phyloP scores from a whole-genome alignment of 1,284 basidiomycete genomes.

The Pseudozyma pruni region DNA sequence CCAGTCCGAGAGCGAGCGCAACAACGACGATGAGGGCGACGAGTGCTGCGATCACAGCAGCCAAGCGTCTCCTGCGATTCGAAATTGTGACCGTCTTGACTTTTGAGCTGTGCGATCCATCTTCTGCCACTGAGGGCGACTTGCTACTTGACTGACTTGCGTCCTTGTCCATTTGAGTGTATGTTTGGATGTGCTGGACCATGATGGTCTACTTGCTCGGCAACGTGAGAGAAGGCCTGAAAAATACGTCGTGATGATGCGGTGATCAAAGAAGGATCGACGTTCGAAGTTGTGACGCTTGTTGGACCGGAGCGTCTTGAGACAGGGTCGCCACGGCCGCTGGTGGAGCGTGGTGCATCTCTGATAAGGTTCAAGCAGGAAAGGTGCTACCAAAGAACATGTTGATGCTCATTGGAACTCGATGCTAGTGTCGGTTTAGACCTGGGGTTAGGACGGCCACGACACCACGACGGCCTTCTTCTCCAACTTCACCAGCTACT shows the following conservation, averaged over 20 bases:
- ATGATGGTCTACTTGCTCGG: conserved; percentile 72
- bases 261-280: no score
- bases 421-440: no score
- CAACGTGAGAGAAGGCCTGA: conserved; percentile 68
- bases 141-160: conserved; percentile 13
- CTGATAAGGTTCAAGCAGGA: no score
- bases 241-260: no score
- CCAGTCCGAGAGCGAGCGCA: conserved; percentile 69
- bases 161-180: conserved; percentile 6
- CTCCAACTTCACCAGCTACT: conserved; percentile 72
- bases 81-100: not conserved
- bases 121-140: conserved; percentile 10
- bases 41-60: not conserved
- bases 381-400: no score
- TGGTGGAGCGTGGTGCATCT: no score
- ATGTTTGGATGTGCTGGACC: conserved; percentile 59
- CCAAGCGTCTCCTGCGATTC: conserved; percentile 1
- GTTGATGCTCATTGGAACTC: no score
- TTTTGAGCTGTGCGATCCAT: conserved; percentile 4
- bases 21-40: conserved; percentile 55
- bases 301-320: no score
- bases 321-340: no score
- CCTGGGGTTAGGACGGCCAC: conserved; percentile 73
- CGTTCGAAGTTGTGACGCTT: no score
- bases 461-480: conserved; percentile 73